phyloP scores from a whole-genome alignment of 1,139 yeast genomes.

The Zygoascus sp. region DNA sequence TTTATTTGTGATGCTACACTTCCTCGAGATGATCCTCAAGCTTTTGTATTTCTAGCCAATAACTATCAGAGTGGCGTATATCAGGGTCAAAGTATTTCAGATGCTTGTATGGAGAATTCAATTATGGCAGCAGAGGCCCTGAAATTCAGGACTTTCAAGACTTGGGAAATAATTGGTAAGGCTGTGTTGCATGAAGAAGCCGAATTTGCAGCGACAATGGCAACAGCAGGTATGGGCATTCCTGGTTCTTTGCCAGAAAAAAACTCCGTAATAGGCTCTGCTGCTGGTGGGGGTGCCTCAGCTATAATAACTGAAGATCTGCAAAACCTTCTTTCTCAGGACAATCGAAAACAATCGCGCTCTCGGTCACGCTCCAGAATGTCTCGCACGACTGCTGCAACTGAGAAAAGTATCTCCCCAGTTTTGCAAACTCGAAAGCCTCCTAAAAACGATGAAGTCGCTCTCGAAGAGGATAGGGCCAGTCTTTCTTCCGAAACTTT shows the following conservation, averaged over 20 bases:
- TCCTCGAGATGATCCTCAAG: constrained; percentile 30
- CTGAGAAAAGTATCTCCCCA: background rate
- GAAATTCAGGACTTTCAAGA: constrained; percentile 55
- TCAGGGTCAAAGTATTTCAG: constrained; percentile 47
- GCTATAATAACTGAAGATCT: background rate
- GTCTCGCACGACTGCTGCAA: background rate
- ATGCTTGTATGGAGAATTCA: constrained; percentile 58
- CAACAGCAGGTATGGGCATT: background rate
- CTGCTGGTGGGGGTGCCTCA: background rate
- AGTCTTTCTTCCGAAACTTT: background rate
- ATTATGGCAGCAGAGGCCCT: constrained; percentile 52
- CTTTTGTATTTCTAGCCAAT: constrained; percentile 30
- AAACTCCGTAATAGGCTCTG: too few relatives aligned
- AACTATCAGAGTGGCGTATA: constrained; percentile 36
- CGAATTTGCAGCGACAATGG: constrained; percentile 18
- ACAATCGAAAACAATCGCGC: background rate
- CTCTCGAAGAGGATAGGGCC: background rate
- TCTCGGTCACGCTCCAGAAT: background rate
- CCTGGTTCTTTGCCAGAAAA: too few relatives aligned
- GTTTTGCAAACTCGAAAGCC: background rate
- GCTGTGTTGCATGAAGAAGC: constrained; percentile 47
- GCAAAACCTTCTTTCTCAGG: background rate
- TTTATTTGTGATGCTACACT: constrained; percentile 27
- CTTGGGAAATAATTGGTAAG: constrained; percentile 63
- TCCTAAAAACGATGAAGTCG: background rate